Base-by-base conservation (phyloP, 805 yeast species). In the Saccharomycopsis fodiens region DNA sequence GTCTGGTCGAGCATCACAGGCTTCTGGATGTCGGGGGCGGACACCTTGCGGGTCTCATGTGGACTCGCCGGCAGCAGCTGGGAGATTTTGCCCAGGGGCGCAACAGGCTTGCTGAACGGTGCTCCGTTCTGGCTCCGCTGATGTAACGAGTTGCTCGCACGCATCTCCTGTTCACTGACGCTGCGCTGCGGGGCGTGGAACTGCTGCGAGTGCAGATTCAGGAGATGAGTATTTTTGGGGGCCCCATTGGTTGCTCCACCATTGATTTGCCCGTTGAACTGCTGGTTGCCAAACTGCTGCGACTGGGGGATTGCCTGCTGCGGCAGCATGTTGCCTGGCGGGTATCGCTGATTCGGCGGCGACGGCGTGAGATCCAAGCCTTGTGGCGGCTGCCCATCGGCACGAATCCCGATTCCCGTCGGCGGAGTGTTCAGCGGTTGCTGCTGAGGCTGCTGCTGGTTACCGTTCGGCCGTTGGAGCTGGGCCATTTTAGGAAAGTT, bases 401-500 rank as follows among this genome's bases (percentile, higher is more conserved):
- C n/a, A n/a, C n/a, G n/a, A n/a, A n/a, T n/a, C n/a, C n/a, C n/a
- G n/a, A n/a, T 29, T 12, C 13, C 13, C 8, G 36, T 32, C 5
- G 36, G 17, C 17, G 36, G 6, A 6, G 20, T 17, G 20, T 32
- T 32, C 10, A 15, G 16, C n/a, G 12, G 22, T 15, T 19, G 22
- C 19, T 38, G 23, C 7, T 4, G 19, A 25, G 16, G 16, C 6
- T 22, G 20, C 22, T 8, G 7, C 23, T n/a, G 16, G 22, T 22
- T 36, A 5, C 15, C 23, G 22, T 15, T 16, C 16, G n/a, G 13
- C 16, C 43, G 27, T 3, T 8, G 34, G 16, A 16, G 29, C 7
- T 29, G 46, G 39, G n/a, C 36, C 5, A 36, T 39, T 36, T 40
- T 40, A 8, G 50, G 50, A 32, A 37, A 38, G 16, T 19, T 16